A percentile compares a stretch with the other conserved stretches of the same genome.
Conservation (phyloP, 2,329 filamentous ascomycete species). For the Ophiocordyceps camponoti-rufipedis region DNA sequence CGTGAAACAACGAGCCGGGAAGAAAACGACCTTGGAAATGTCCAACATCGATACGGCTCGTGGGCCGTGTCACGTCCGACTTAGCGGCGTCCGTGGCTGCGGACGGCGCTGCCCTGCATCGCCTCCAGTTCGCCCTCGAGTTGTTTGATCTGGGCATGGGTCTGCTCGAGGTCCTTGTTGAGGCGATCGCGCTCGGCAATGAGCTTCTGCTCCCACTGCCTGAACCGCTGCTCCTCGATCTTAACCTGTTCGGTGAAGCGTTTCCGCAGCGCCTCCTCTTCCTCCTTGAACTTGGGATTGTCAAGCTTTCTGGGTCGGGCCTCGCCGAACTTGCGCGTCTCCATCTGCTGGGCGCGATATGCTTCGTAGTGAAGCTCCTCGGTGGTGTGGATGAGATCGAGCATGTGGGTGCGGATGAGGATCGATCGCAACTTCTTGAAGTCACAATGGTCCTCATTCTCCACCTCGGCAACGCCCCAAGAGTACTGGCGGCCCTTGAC, state of each 20-base stretch:
- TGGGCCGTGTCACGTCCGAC: slow-evolving; percentile 1
- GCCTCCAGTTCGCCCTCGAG: slow-evolving; percentile 82
- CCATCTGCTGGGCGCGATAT: slow-evolving; percentile 98
- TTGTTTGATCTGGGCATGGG: slow-evolving; percentile 84
- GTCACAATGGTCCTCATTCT: slow-evolving; percentile 99
- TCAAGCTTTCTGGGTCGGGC: slow-evolving; percentile 92
- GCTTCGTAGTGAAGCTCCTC: slow-evolving; percentile 99
- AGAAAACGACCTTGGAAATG: slow-evolving; percentile 9
- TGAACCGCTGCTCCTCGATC: slow-evolving; percentile 98
- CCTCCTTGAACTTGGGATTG: slow-evolving; percentile 99
- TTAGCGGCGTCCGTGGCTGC: slow-evolving; percentile 87
- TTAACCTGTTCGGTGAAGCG: slow-evolving; percentile 99
- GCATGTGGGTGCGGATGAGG: slow-evolving; percentile 97
- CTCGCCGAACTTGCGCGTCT: slow-evolving; percentile 98
- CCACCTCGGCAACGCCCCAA: slow-evolving; percentile 97
- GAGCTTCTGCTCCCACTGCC: slow-evolving; percentile 99
- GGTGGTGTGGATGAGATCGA: slow-evolving; percentile 98
- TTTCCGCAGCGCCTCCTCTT: slow-evolving; percentile 96
- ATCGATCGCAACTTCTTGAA: slow-evolving; percentile 99
- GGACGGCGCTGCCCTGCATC: slow-evolving; percentile 78
- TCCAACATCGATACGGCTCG: slow-evolving; percentile 11
- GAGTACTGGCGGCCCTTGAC: slow-evolving; percentile 98
- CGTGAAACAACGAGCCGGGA: slow-evolving; percentile 10
- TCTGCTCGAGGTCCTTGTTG: slow-evolving; percentile 98
- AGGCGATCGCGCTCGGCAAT: slow-evolving; percentile 95